Evolutionary conservation across 345 rosid genomes (phyloP).

Genomic region (Chamaenerion angustifolium): DNA sequence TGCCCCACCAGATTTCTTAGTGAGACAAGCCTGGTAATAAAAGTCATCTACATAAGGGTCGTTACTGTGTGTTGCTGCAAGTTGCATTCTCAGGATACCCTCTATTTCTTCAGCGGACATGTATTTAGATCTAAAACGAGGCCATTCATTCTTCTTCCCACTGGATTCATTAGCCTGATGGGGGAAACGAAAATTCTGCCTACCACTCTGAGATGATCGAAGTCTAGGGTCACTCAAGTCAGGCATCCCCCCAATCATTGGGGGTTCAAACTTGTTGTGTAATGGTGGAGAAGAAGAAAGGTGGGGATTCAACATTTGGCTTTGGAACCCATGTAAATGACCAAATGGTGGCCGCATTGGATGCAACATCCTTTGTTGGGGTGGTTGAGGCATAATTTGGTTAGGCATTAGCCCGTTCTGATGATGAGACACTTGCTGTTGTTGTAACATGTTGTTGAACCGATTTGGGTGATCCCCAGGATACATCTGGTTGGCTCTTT

Average conservation of each 20-base stretch:
- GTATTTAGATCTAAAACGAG: slow-evolving; percentile 62
- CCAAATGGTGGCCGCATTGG: slow-evolving; percentile 49
- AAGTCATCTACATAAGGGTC: slow-evolving; percentile 97
- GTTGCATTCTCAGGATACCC: slow-evolving; percentile 79
- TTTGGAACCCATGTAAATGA: slow-evolving; percentile 52
- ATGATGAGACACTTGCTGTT: slow-evolving; percentile 44
- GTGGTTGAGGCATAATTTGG: slow-evolving; percentile 34
- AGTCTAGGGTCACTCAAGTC: slow-evolving; percentile 63
- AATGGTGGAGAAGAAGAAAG: slow-evolving; percentile 50
- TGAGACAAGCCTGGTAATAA: slow-evolving; percentile 86
- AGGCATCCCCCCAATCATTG: slow-evolving; percentile 37
- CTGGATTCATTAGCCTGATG: slow-evolving; percentile 46
- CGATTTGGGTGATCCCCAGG: slow-evolving; percentile 56
- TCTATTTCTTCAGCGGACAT: slow-evolving; percentile 83
- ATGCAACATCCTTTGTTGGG: slow-evolving; percentile 44
- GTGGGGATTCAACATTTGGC: slow-evolving; percentile 53
- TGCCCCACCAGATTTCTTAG: slow-evolving; percentile 67
- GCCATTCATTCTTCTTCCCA: slow-evolving; percentile 48
- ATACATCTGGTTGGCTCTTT: slow-evolving; percentile 58
- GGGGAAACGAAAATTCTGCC: slow-evolving; percentile 44
- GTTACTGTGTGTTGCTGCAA: slow-evolving; percentile 83
- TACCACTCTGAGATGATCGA: slow-evolving; percentile 47
- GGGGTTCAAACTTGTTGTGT: slow-evolving; percentile 37
- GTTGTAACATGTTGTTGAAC: slow-evolving; percentile 42
- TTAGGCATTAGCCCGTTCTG: slow-evolving; percentile 62